A percentile compares a stretch with the other conserved stretches of the same genome.
Conservation (phyloP, 2,329 filamentous ascomycete species). For the Verticillium nonalfalfae region DNA sequence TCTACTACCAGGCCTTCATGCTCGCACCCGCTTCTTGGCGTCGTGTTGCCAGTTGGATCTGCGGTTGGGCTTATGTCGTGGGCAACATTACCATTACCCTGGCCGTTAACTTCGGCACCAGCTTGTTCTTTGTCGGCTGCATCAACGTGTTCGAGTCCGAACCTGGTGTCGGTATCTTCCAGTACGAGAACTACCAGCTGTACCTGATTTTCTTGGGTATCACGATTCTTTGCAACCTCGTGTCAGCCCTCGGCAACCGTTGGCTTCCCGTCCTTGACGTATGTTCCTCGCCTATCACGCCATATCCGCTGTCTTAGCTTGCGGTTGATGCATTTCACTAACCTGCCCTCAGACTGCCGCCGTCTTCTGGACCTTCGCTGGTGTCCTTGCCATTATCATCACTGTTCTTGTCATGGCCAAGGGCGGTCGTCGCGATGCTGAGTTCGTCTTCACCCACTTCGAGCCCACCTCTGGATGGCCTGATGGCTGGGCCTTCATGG, state of each 20-base stretch:
- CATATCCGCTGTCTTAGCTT: constrained; percentile 13
- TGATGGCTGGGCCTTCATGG: constrained; percentile 66
- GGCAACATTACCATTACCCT: constrained; percentile 78
- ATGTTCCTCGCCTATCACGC: constrained; percentile 25
- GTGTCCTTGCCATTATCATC: constrained; percentile 59
- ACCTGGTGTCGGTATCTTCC: constrained; percentile 35
- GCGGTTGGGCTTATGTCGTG: constrained; percentile 70
- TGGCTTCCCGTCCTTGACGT: constrained; percentile 66
- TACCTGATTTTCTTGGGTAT: constrained; percentile 66
- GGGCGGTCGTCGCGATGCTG: constrained; percentile 55
- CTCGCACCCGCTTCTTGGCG: constrained; percentile 56
- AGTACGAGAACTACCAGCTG: constrained; percentile 54
- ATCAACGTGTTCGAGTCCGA: constrained; percentile 47
- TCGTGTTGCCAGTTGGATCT: constrained; percentile 61
- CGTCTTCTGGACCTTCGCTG: constrained; percentile 69
- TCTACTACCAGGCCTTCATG: constrained; percentile 77
- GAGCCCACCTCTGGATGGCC: constrained; percentile 64
- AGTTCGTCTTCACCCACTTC: constrained; percentile 63
- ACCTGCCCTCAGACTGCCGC: constrained; percentile 51
- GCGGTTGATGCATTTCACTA: not conserved
- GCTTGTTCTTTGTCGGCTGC: constrained; percentile 52
- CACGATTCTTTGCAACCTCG: constrained; percentile 56
- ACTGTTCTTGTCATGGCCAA: constrained; percentile 61
- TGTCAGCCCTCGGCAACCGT: constrained; percentile 61
- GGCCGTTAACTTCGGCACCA: constrained; percentile 77